phyloP scores from a whole-genome alignment of 1,139 yeast genomes.

The Geotrichum cucujoidarum region DNA sequence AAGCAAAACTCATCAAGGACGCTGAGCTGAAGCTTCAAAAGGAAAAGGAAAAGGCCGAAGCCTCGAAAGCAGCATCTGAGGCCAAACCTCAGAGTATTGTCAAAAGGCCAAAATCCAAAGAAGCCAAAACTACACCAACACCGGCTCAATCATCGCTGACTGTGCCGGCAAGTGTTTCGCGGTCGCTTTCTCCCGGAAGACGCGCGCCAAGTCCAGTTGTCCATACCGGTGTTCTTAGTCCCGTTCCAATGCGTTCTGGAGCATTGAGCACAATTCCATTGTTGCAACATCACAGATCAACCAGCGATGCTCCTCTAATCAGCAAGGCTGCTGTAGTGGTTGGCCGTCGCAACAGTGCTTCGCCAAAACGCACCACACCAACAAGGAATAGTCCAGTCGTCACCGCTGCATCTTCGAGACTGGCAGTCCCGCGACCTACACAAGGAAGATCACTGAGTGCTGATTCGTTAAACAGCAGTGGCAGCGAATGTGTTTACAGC shows the following conservation, averaged over 20 bases:
- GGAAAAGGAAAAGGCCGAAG: neutral
- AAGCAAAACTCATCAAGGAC: neutral
- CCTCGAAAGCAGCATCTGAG: neutral
- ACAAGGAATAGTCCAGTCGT: neutral
- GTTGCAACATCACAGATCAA: conserved; percentile 8
- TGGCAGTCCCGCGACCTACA: conserved; percentile 3
- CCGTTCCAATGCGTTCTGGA: conserved; percentile 12
- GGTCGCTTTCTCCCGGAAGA: conserved; percentile 1
- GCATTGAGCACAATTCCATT: conserved; percentile 13
- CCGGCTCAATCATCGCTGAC: neutral
- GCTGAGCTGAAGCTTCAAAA: neutral
- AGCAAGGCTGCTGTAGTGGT: neutral
- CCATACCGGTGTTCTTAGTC: conserved; percentile 10
- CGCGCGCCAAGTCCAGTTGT: no score
- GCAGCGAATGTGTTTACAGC: conserved; percentile 3
- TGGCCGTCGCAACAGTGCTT: conserved; percentile 3
- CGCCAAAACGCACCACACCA: conserved; percentile 8
- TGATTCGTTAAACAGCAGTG: conserved; percentile 7
- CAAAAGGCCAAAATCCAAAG: conserved; percentile 1
- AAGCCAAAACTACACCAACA: neutral
- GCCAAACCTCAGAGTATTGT: no score
- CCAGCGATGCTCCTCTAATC: conserved; percentile 1
- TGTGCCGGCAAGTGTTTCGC: neutral
- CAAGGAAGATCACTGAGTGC: conserved; percentile 13
- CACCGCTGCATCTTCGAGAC: neutral